Base-by-base conservation (phyloP, 1,284 basidiomycete species). In the Ganoderma leucocontextum region DNA sequence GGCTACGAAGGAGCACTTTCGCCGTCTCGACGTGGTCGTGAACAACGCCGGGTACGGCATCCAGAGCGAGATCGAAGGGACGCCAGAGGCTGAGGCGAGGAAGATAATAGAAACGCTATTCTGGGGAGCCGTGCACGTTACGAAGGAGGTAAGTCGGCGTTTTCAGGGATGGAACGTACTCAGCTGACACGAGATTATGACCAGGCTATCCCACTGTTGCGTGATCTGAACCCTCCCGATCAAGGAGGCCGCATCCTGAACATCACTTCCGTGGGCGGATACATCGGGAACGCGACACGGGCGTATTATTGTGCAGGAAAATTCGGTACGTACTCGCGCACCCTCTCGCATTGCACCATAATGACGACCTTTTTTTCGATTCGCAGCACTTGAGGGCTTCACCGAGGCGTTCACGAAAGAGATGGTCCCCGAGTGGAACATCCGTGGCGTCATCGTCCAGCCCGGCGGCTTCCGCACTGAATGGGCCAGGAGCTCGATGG, bases 21-120 rank as follows among this genome's bases (percentile, higher is more conserved):
- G 82, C 8, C 76, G 81, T n/a, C 65, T 85, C 17, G 83, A 85
- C 60, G 78, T 85, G 15, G 80, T 85, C 4, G 78, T 83, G 68
- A 86, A 84, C 73, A 85, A 85, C 55, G 84, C 84, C 0, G 82
- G 76, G 1, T 75, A 66, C 35, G 72, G 61, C 8, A 64, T 79
- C 17, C n/a, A 78, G 9, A 75, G 76, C 49, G 82, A 84, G 68
- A 74, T 81, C 35, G 83, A 84, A 65, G 75, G 72, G 41, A 78
- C 76, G 0, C 76, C 79, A 0, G 78, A 81, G 2, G 73, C 75
- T n/a, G 70, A 65, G 1, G 82, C 81, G 0, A 75, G 79, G 0
- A 64, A 39, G 4, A 58, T 80, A 64, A 80, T 83, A 57, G 81
- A 83, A 10, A 74, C 76, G 60, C 74, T 81, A 63, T 82, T 83